Base-by-base conservation (phyloP, 2,329 filamentous ascomycete genomes). In the Lachnellula hyalina region DNA sequence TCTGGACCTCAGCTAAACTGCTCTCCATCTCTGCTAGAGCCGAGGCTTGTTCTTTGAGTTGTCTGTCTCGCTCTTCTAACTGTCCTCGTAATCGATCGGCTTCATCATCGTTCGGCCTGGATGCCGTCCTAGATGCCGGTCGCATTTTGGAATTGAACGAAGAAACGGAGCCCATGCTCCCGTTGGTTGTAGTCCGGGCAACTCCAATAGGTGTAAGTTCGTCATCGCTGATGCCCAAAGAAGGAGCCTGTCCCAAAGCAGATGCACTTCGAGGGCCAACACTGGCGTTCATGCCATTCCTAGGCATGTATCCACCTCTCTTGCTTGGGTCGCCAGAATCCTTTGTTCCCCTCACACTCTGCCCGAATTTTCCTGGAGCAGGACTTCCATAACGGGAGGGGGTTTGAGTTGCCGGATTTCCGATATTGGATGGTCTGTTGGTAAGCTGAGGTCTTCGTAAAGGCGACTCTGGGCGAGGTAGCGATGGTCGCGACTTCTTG, bases 401-500 rank as follows among this genome's bases (percentile, higher is more conserved):
- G 8, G 67, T 63, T 57, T 75, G 77, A 34, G 71, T 62, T 17
- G 64, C 77, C 2, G 85, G 79, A 49, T 83, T 76, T 48, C 81
- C 70, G 44, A 85, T 32, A 32, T 32, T 74, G 5, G 82, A 81
- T 1, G 82, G 79, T 38, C 83, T 76, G 7, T 78, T 75, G 45
- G 70, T 82, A 53, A 71, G 81, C 54, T 85, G 84, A 47, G 83
- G 73, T 64, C 82, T 86, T 62, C 88, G 84, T 36, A 89, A 77
- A 3, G 93, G 94, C 2, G 93, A 96, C 61, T 96, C 92, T 5
- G 94, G 89, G 32, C 92, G 87, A 51, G 89, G 83, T n/a, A 96
- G 76, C 1, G 92, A 96, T 8, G 86, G 84, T 55, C 91, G 83
- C 45, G 83, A 74, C 63, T 82, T 84, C 69, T 89, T 92, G 64